Base-by-base conservation (phyloP, 352 stramenopile genomes). In the Phytopythium kandeliae region DNA sequence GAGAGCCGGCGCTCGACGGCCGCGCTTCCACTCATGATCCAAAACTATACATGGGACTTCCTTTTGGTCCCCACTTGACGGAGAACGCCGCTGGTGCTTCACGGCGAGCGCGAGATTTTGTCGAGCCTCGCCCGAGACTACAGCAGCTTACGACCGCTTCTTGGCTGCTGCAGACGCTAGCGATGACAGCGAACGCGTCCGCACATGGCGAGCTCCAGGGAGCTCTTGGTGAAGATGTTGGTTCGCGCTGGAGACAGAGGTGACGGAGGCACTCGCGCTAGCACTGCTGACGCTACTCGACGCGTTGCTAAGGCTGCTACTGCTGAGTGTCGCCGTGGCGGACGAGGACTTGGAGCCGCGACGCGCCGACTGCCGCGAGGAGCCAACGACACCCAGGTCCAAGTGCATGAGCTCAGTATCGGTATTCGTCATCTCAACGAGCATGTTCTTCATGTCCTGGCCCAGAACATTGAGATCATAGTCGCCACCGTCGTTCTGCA, bases 391-490 rank as follows among this genome's bases (percentile, higher is more conserved):
- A 0, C 67, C 74, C 9, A 95, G 65, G 44, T 92, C 79, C 15
- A 92, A 55, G 44, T 95, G 85, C 78, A 95, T 92, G 10, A 95
- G 65, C 9, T 68, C 77, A 1, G 81, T 95, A 58, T 93, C 63
- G 2, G 71, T 85, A 48, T 89, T 87, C 68, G 94, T 77, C 79
- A 89, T 92, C 40, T 92, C 75, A 31, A 83, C 30, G 4, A 95
- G 31, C 11, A 90, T 53, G 1, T 69, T 75, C 54, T 92, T 89
- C 44, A 95, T 65, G 22, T 88, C 69, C 17, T 84, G 62, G 24
- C 84, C 81, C 5, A 95, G 65, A 21, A 95, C 63, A 19, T 68
- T 71, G 42, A 91, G 54, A 30, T 95, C 69, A 31, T 78, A 95
- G 34, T 89, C 78, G 28, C 74, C 71, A 37, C 76, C 61, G 63